Conservation (phyloP, 192 early-diverging fungal species). For the Umbelopsis vinacea region DNA sequence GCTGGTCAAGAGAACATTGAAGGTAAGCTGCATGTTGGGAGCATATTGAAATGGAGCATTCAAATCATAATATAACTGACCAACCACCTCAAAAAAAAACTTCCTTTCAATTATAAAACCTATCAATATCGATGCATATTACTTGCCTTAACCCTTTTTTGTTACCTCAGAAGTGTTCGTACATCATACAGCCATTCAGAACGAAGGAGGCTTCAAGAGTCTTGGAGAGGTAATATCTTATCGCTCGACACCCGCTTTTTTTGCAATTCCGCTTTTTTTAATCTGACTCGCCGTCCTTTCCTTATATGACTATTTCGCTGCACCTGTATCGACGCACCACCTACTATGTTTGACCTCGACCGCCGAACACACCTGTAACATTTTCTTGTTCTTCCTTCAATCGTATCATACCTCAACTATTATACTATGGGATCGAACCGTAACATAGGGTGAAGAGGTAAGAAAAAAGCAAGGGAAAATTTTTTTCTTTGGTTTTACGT, state of each 20-base stretch:
- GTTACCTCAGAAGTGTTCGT: constrained; percentile 65
- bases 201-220: constrained; percentile 77
- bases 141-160: constrained; percentile 12
- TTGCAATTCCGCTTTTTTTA: background rate
- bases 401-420: background rate
- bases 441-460: constrained; percentile 55
- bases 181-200: constrained; percentile 78
- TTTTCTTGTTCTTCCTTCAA: background rate
- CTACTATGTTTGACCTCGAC: background rate
- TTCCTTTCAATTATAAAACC: too few species aligned
- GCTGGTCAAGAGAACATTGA: constrained; percentile 64
- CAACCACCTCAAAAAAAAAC: too few species aligned
- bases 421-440: background rate
- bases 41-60: background rate
- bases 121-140: too few species aligned
- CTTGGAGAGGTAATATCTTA: constrained; percentile 60
- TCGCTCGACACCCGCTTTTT: background rate
- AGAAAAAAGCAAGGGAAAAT: background rate
- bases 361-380: background rate
- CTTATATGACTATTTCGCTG: constrained; percentile 17
- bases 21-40: constrained; percentile 56
- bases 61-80: too few species aligned
- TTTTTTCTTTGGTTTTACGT: background rate
- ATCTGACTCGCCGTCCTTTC: constrained; percentile 15
- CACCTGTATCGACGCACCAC: background rate